Evolutionary conservation across 805 yeast genomes (phyloP).

Genomic region (Ogataea corticis): DNA sequence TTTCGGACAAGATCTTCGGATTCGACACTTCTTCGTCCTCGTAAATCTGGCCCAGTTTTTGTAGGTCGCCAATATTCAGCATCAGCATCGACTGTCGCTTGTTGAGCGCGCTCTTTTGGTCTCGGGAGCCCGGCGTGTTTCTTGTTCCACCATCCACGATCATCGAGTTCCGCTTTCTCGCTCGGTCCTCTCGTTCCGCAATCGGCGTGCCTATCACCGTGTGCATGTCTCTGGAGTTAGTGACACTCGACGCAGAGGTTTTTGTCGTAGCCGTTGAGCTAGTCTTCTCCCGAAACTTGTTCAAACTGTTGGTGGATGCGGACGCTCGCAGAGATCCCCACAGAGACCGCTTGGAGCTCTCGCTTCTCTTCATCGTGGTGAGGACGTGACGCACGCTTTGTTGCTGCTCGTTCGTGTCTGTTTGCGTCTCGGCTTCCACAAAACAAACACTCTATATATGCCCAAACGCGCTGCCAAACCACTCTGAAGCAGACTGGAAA

Average conservation of each 20-base stretch:
- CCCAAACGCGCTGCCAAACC: conserved; percentile 1
- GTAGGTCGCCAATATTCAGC: conserved; percentile 11
- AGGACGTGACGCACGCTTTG: neutral
- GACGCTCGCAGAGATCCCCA: conserved; percentile 25
- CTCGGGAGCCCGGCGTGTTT: neutral
- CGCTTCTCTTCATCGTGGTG: conserved; percentile 16
- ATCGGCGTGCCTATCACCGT: neutral
- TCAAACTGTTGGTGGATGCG: conserved; percentile 12
- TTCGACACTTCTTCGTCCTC: conserved; percentile 2
- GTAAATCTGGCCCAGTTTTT: conserved; percentile 7
- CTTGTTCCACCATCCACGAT: conserved; percentile 2
- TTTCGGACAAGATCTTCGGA: conserved; percentile 1
- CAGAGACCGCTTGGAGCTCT: conserved; percentile 20
- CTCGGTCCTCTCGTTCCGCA: too few relatives aligned
- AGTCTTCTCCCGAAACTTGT: conserved; percentile 4
- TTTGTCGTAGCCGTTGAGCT: too few relatives aligned
- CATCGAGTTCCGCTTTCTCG: conserved; percentile 4
- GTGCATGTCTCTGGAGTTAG: conserved; percentile 1
- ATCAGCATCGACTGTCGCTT: conserved; percentile 22
- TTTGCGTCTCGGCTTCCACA: neutral
- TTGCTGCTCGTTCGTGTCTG: neutral
- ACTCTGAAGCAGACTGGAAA: neutral
- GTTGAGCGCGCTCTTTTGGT: neutral
- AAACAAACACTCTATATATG: conserved; percentile 1
- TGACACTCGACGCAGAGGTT: too few relatives aligned